A percentile compares a stretch with the other conserved stretches of the same genome.
phyloP scores from a whole-genome alignment of 805 yeast genomes.

The Schwanniomyces vanrijiae region DNA sequence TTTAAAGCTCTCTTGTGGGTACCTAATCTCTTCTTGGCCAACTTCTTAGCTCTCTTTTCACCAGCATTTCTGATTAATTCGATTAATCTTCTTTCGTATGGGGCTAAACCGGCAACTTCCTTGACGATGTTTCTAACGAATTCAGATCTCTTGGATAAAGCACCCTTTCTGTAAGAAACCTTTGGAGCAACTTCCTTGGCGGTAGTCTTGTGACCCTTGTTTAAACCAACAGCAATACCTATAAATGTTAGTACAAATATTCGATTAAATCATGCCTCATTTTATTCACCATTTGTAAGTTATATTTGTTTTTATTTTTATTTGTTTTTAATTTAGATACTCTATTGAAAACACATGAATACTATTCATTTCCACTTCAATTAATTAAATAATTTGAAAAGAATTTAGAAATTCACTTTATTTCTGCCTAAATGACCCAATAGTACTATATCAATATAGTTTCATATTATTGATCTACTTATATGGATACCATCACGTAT shows the following conservation, averaged over 20 bases:
- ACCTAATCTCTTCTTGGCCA: constrained; percentile 99
- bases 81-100: constrained; percentile 99
- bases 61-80: constrained; percentile 99
- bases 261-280: neutral
- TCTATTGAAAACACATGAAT: neutral
- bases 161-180: constrained; percentile 95
- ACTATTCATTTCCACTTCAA: neutral
- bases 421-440: neutral
- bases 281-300: neutral
- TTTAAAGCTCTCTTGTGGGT: constrained; percentile 99
- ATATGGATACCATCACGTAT: neutral
- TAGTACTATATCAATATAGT: neutral
- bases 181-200: constrained; percentile 69
- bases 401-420: neutral
- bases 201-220: constrained; percentile 98
- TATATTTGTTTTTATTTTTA: too few relatives aligned
- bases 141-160: constrained; percentile 89
- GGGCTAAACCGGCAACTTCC: constrained; percentile 98
- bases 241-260: constrained; percentile 31
- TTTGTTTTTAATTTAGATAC: neutral
- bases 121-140: constrained; percentile 94
- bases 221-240: constrained; percentile 97
- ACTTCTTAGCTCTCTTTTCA: constrained; percentile 99
- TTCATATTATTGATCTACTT: neutral
- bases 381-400: neutral